Percentiles rank a stretch among this genome's conserved stretches.
Conservation (phyloP, 768 basidiomycete genomes). For the Galerina sulciceps region DNA sequence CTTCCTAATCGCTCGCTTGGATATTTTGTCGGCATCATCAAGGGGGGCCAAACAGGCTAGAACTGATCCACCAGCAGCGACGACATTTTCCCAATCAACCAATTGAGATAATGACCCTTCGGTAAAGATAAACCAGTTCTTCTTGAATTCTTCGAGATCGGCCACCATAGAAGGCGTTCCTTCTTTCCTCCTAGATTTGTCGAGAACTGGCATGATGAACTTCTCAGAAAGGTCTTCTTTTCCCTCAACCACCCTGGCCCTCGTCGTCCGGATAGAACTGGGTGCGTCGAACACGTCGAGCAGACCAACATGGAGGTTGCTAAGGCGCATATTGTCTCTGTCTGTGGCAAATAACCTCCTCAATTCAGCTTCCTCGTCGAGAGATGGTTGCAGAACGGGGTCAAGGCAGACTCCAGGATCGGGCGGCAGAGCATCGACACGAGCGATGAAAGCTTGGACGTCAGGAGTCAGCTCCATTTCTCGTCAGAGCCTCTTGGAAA, state of each 20-base stretch:
- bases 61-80: not conserved
- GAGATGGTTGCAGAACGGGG: constrained; percentile 49
- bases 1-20: constrained; percentile 61
- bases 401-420: constrained; percentile 31
- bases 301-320: constrained; percentile 56
- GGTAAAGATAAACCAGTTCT: not conserved
- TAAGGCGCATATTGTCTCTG: constrained; percentile 46
- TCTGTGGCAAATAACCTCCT: constrained; percentile 61
- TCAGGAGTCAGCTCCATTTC: no score
- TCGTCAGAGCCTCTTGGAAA: no score
- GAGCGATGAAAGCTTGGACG: no score
- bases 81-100: not conserved
- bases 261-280: constrained; percentile 46
- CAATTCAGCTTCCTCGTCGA: constrained; percentile 59
- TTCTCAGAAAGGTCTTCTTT: constrained; percentile 48
- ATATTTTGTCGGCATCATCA: constrained; percentile 47
- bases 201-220: constrained; percentile 55
- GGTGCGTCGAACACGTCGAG: constrained; percentile 60
- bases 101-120: not conserved
- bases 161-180: constrained; percentile 52
- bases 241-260: constrained; percentile 50
- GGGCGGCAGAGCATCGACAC: no score
- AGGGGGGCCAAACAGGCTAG: not conserved
- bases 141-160: constrained; percentile 38
- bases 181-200: constrained; percentile 47